Evolutionary conservation across 1,284 basidiomycete species (phyloP).

Genomic region (Irpex sp.): DNA sequence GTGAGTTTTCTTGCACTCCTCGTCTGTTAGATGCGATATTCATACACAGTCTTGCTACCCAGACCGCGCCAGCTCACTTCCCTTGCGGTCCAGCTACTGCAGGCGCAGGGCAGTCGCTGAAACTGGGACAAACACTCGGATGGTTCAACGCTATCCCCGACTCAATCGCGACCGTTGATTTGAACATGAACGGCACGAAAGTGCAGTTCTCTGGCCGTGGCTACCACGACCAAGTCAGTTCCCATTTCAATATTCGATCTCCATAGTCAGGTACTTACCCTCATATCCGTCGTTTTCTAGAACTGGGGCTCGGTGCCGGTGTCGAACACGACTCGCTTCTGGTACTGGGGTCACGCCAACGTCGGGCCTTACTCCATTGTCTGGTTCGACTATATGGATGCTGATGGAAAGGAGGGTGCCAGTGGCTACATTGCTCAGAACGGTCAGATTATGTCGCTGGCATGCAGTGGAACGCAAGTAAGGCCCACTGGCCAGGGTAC

Average conservation of each 20-base stretch:
- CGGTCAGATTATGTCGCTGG: not conserved
- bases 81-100: conserved; percentile 5
- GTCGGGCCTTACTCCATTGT: conserved; percentile 11
- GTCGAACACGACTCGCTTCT: conserved; percentile 1
- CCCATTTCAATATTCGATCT: not conserved
- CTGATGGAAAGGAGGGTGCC: conserved; percentile 6
- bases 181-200: conserved; percentile 1
- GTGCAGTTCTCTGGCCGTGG: conserved; percentile 8
- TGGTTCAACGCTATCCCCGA: conserved; percentile 14
- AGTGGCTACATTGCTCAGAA: conserved; percentile 9
- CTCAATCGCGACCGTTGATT: conserved; percentile 4
- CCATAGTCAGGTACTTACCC: not conserved
- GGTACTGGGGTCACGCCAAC: conserved; percentile 15
- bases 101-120: conserved; percentile 6
- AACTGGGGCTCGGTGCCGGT: conserved; percentile 12
- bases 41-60: not conserved
- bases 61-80: conserved; percentile 12
- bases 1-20: not conserved
- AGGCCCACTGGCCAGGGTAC: conserved; percentile 4
- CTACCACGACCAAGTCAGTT: conserved; percentile 14
- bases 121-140: conserved; percentile 9
- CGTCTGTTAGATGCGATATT: not conserved
- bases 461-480: conserved; percentile 3
- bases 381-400: conserved; percentile 12
- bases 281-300: not conserved